A percentile compares a stretch with the other conserved stretches of the same genome.
These are phyloP conservation scores for Priceomyces carsonii DNA, from an alignment of 805 yeast species.

Conservation along the genomic window DNA sequence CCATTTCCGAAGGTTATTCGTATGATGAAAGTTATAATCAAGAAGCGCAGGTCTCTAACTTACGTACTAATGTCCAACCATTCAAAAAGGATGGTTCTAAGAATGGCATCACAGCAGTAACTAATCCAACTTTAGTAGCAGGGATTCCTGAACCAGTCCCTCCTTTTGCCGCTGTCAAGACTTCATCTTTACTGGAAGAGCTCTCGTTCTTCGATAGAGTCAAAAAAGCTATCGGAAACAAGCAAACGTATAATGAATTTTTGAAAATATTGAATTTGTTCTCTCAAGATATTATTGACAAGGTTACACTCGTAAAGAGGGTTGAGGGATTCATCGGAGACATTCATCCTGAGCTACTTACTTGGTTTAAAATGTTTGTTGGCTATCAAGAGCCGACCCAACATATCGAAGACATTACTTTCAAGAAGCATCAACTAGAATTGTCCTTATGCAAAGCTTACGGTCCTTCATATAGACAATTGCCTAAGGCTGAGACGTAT, in stretches of 20 bases:
- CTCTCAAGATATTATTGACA: slow-evolving; percentile 88
- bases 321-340: slow-evolving; percentile 83
- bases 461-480: slow-evolving; percentile 91
- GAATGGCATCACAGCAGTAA: slow-evolving; percentile 35
- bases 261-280: slow-evolving; percentile 83
- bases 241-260: slow-evolving; percentile 89
- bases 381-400: slow-evolving; percentile 85
- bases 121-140: slow-evolving; percentile 72
- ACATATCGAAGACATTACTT: slow-evolving; percentile 82
- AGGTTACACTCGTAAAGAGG: slow-evolving; percentile 75
- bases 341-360: slow-evolving; percentile 70
- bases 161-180: slow-evolving; percentile 40
- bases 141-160: slow-evolving; percentile 84
- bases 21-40: slow-evolving; percentile 37
- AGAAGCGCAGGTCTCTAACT: slow-evolving; percentile 51
- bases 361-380: slow-evolving; percentile 91
- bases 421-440: slow-evolving; percentile 89
- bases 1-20: slow-evolving; percentile 27
- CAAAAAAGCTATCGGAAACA: slow-evolving; percentile 83
- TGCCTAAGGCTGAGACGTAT: slow-evolving; percentile 90
- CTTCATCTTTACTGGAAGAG: slow-evolving; percentile 76
- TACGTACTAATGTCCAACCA: slow-evolving; percentile 37
- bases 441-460: slow-evolving; percentile 87
- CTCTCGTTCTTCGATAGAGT: slow-evolving; percentile 89
- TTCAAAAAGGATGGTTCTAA: slow-evolving; percentile 19